A percentile compares a stretch with the other conserved stretches of the same genome.
Conservation (phyloP, 1,139 yeast species). For the Schwanniomyces etchellsii region DNA sequence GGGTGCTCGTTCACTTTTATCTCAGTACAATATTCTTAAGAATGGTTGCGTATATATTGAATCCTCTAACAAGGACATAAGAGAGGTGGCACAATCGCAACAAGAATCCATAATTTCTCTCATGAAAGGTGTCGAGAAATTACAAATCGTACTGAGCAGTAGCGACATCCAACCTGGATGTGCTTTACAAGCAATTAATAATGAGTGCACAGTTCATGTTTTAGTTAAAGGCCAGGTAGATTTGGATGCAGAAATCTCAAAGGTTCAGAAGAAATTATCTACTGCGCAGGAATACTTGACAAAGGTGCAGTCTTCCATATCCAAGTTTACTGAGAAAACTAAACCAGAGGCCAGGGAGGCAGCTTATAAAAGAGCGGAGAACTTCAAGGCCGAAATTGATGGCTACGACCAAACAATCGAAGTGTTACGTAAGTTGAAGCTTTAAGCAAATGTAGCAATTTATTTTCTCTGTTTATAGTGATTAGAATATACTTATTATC, state of each 20-base stretch:
- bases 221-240: slow-evolving; percentile 94
- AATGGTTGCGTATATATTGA: slow-evolving; percentile 84
- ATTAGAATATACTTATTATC: neutral
- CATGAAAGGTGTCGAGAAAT: slow-evolving; percentile 81
- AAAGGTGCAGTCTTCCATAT: slow-evolving; percentile 37
- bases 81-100: slow-evolving; percentile 58
- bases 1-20: slow-evolving; percentile 85
- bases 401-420: slow-evolving; percentile 76
- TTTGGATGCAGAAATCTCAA: slow-evolving; percentile 81
- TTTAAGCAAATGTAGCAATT: slow-evolving; percentile 25
- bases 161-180: slow-evolving; percentile 78
- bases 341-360: slow-evolving; percentile 74
- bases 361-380: slow-evolving; percentile 65
- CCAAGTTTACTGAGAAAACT: slow-evolving; percentile 86
- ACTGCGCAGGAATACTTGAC: slow-evolving; percentile 48
- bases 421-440: slow-evolving; percentile 67
- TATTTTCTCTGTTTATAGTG: neutral
- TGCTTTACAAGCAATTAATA: slow-evolving; percentile 75
- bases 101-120: slow-evolving; percentile 81
- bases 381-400: slow-evolving; percentile 76
- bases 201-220: slow-evolving; percentile 80
- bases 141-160: slow-evolving; percentile 51
- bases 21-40: slow-evolving; percentile 85
- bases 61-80: slow-evolving; percentile 43
- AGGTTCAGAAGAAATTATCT: slow-evolving; percentile 71